Evolutionary conservation across 2,329 filamentous ascomycete species (phyloP).

Genomic region (Beauveria caledonica): DNA sequence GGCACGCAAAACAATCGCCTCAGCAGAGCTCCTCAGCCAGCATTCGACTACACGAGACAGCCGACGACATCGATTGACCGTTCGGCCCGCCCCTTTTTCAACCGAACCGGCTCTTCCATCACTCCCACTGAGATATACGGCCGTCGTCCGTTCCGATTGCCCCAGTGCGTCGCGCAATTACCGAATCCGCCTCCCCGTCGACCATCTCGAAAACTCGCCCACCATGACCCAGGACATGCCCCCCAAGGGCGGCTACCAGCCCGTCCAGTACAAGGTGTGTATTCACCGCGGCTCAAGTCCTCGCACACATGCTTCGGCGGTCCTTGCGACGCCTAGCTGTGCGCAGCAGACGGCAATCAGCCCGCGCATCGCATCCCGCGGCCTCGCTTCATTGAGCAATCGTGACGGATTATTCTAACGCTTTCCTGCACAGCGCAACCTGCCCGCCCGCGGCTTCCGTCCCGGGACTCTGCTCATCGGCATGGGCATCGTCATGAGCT

Average conservation of each 20-base stretch:
- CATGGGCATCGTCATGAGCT: slow-evolving; percentile 72
- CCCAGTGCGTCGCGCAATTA: slow-evolving; percentile 14
- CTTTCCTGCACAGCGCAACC: slow-evolving; percentile 61
- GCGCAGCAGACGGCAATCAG: background rate
- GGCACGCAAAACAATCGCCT: slow-evolving; percentile 13
- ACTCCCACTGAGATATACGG: background rate
- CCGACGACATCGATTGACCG: slow-evolving; percentile 3
- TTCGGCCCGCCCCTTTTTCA: background rate
- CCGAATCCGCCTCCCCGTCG: slow-evolving; percentile 8
- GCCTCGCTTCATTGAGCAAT: background rate
- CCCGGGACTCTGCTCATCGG: slow-evolving; percentile 71
- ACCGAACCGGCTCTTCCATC: background rate
- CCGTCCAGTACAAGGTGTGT: slow-evolving; percentile 92
- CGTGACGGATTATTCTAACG: slow-evolving; percentile 5
- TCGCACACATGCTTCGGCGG: background rate
- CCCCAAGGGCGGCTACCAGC: slow-evolving; percentile 85
- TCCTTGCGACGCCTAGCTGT: background rate
- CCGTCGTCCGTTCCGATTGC: background rate
- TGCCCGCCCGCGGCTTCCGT: slow-evolving; percentile 84
- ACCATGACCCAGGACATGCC: slow-evolving; percentile 97
- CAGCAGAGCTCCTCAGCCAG: slow-evolving; percentile 6
- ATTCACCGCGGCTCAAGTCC: background rate
- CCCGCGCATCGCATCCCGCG: background rate
- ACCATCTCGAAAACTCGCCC: slow-evolving; percentile 23
- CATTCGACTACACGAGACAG: slow-evolving; percentile 3